Conservation (phyloP, 495 filamentous ascomycete genomes). For the Talaromyces adpressus region DNA sequence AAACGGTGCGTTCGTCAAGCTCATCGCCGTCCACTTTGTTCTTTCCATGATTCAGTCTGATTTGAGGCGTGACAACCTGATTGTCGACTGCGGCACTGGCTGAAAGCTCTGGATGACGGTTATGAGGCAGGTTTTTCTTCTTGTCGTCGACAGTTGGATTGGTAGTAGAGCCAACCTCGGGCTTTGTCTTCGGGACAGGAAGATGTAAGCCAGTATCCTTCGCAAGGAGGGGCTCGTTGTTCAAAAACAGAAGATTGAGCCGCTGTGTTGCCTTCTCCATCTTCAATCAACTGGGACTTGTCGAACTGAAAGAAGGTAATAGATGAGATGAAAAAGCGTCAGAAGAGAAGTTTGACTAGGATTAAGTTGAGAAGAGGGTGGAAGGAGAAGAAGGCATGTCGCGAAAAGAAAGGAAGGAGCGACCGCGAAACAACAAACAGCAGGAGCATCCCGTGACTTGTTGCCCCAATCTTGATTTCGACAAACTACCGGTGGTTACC, state of each 20-base stretch:
- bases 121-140: neutral
- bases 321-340: neutral
- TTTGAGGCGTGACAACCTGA: neutral
- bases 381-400: neutral
- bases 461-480: neutral
- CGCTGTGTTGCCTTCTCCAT: conserved; percentile 19
- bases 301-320: neutral
- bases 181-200: neutral
- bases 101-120: neutral
- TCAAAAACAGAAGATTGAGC: conserved; percentile 20
- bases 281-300: neutral
- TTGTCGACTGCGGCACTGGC: neutral
- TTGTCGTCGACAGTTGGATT: neutral
- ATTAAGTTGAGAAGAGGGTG: neutral
- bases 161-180: neutral
- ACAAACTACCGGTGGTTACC: too few species aligned
- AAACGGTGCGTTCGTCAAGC: neutral
- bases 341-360: neutral
- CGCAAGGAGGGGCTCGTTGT: conserved; percentile 15
- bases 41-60: neutral
- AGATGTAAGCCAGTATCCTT: conserved; percentile 16
- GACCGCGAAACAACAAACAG: too few species aligned
- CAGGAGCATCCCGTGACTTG: neutral
- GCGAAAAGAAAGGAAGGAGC: neutral
- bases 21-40: conserved; percentile 12